Conservation (phyloP, 1,284 basidiomycete genomes). For the Irpex rosettiformis region DNA sequence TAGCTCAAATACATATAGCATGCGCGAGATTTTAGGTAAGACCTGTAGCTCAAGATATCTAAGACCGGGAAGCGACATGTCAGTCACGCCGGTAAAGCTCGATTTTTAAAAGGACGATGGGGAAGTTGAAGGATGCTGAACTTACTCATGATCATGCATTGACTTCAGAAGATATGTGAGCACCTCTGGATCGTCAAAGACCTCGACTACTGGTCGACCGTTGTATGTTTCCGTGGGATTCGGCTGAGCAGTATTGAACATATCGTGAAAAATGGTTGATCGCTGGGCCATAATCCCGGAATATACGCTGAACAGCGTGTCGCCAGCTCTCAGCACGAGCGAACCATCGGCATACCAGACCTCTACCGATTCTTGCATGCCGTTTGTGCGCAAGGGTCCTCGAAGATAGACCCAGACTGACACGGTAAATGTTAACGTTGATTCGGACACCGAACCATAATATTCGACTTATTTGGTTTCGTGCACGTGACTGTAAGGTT, state of each 20-base stretch:
- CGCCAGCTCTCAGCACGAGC: conserved; percentile 15
- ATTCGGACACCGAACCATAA: too few relatives aligned
- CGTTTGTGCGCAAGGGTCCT: too few relatives aligned
- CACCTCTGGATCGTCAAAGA: conserved; percentile 10
- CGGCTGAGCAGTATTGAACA: conserved; percentile 12
- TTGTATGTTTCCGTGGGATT: conserved; percentile 6
- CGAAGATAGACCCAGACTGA: too few relatives aligned
- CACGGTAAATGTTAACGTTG: too few relatives aligned
- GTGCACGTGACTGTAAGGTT: too few relatives aligned
- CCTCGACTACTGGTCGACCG: conserved; percentile 8
- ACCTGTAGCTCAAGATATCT: neutral
- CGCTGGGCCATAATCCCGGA: conserved; percentile 8
- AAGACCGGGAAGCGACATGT: too few relatives aligned
- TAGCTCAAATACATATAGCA: neutral
- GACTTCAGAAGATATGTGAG: conserved; percentile 9
- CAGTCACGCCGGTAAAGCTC: too few relatives aligned
- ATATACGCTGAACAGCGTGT: conserved; percentile 10
- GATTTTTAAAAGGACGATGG: too few relatives aligned
- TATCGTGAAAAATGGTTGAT: conserved; percentile 14
- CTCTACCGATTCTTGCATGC: too few relatives aligned
- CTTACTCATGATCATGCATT: conserved; percentile 9
- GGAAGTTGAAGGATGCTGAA: neutral
- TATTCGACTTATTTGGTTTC: too few relatives aligned
- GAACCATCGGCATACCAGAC: too few relatives aligned
- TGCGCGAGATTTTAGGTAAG: neutral